Percentiles rank a stretch among this genome's conserved stretches.
Evolutionary conservation across 2,329 filamentous ascomycete genomes (phyloP).

Genomic region (Aspergillus ibericus): DNA sequence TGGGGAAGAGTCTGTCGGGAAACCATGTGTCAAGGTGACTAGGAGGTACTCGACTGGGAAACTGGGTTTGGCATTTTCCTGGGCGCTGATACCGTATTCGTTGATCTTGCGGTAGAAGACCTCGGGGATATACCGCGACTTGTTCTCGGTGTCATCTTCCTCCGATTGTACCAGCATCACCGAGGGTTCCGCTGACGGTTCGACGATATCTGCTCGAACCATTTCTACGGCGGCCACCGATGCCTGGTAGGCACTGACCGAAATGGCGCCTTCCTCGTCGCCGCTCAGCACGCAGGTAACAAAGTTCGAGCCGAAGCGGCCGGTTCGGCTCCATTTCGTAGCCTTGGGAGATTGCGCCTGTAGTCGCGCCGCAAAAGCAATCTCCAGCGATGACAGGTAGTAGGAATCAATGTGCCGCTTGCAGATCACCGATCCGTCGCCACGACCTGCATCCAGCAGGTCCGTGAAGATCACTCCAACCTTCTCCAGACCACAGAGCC

Average conservation of each 20-base stretch:
- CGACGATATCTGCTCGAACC: conserved; percentile 90
- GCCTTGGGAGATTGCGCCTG: conserved; percentile 86
- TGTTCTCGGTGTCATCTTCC: conserved; percentile 68
- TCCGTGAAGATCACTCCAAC: conserved; percentile 96
- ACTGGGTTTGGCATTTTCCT: conserved; percentile 93
- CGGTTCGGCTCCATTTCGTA: conserved; percentile 96
- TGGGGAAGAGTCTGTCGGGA: conserved; percentile 77
- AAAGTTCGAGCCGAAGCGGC: conserved; percentile 91
- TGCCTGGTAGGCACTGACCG: conserved; percentile 88
- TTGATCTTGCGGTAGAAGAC: conserved; percentile 96
- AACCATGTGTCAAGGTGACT: conserved; percentile 93
- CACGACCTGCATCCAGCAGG: conserved; percentile 74
- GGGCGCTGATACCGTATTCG: conserved; percentile 93
- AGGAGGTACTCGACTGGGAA: conserved; percentile 97
- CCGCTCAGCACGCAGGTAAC: conserved; percentile 96
- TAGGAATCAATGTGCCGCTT: conserved; percentile 95
- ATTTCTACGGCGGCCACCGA: conserved; percentile 96
- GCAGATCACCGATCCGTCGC: conserved; percentile 85
- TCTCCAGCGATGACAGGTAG: conserved; percentile 87
- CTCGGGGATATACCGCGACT: conserved; percentile 88
- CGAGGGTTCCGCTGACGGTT: conserved; percentile 87
- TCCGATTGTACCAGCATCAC: conserved; percentile 95
- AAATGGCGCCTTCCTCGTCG: conserved; percentile 83
- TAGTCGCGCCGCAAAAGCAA: conserved; percentile 81
- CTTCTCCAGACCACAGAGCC: conserved; percentile 78